Evolutionary conservation across 2,329 filamentous ascomycete species (phyloP), one percentile per base, ranked within the genome.

Genomic region (Rutstroemia sp.): DNA sequence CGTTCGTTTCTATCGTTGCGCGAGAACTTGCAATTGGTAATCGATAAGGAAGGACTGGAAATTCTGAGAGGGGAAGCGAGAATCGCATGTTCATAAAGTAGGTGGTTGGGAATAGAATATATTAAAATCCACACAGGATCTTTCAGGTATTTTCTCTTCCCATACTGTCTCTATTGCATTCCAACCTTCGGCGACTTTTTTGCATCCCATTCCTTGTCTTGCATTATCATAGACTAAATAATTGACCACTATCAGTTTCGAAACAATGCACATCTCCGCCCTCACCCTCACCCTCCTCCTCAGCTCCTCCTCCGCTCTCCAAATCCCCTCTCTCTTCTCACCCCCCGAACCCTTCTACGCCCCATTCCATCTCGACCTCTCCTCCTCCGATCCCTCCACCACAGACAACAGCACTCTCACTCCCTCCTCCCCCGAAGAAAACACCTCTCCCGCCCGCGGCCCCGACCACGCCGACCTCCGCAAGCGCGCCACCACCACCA

Each of bases 401-500:
- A 59, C 63, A 10, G 68, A 68, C 23, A 46, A 46, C 50, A 59
- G 63, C 23, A 64, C 18, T 21, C 57, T 53, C 18, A 23, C 57
- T 53, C 46, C 57, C 16, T 39, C 38, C n/a, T 39, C 14, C 38
- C 38, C 38, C 38, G 7, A 41, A 14, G 18, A 46, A 25, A 41
- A 59, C 25, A 52, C 53, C 16, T 55, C 53, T 2, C 53, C 53
- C 47, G 53, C 53, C 25, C 34, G 34, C 46, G 42, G 37, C 23
- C 42, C 25, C 12, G 34, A 46, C 4, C 42, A 55, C 18, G 19
- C 59, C 49, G 64, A 67, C 9, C 61, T 70, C 37, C 50, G 63
- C 14, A 69, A 66, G 58, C 58, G 69, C 63, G 59, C 63, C 47
- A 64, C 60, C 18, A 67, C 64, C 48, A 70, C 69, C 25, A 65